A percentile compares a stretch with the other conserved stretches of the same genome.
Conservation (phyloP, 2,329 filamentous ascomycete genomes). For the Fusarium sp. region DNA sequence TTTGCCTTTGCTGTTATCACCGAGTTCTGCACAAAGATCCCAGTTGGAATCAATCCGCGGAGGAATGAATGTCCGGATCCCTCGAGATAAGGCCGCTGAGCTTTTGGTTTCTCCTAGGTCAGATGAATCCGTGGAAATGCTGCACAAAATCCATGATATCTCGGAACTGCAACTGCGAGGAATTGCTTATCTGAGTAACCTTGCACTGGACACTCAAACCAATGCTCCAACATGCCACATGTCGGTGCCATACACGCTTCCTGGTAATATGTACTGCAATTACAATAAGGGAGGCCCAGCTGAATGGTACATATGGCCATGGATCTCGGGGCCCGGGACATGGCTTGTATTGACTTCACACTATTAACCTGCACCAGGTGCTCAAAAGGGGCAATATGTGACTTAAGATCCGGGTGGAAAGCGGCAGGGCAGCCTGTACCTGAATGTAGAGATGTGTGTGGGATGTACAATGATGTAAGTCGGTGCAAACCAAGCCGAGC, state of each 20-base stretch:
- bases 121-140: slow-evolving; percentile 30
- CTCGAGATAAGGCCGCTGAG: slow-evolving; percentile 22
- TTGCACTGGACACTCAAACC: slow-evolving; percentile 9
- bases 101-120: slow-evolving; percentile 12
- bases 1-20: background rate
- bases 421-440: slow-evolving; percentile 24
- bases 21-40: background rate
- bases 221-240: slow-evolving; percentile 36
- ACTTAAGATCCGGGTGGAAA: slow-evolving; percentile 31
- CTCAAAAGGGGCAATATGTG: slow-evolving; percentile 24
- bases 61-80: slow-evolving; percentile 32
- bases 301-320: slow-evolving; percentile 29
- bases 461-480: slow-evolving; percentile 47
- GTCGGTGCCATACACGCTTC: slow-evolving; percentile 14
- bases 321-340: slow-evolving; percentile 35
- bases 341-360: slow-evolving; percentile 22
- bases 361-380: slow-evolving; percentile 30
- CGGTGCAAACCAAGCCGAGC: slow-evolving; percentile 32
- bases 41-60: slow-evolving; percentile 19
- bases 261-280: slow-evolving; percentile 13
- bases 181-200: slow-evolving; percentile 19
- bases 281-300: slow-evolving; percentile 25
- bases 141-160: slow-evolving; percentile 27
- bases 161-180: slow-evolving; percentile 27
- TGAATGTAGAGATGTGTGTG: slow-evolving; percentile 26